Percentiles rank a stretch among this genome's conserved stretches.
Evolutionary conservation across 2,329 filamentous ascomycete genomes (phyloP).

Genomic region (Penicillium sp.): DNA sequence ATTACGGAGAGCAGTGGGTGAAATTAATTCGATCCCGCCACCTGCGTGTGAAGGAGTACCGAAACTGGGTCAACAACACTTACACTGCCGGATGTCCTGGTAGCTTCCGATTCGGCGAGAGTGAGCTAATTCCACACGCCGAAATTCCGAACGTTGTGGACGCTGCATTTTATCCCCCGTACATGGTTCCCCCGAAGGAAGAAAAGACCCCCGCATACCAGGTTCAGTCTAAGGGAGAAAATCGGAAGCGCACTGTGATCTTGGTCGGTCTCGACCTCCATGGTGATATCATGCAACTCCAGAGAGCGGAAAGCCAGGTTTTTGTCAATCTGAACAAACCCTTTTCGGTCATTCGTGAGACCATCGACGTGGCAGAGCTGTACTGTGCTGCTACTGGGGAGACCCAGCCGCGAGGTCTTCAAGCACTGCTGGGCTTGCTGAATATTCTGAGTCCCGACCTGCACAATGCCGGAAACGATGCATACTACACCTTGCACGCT

Average conservation of each 20-base stretch:
- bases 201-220: not conserved
- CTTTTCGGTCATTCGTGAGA: conserved; percentile 55
- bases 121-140: conserved; percentile 52
- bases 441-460: conserved; percentile 62
- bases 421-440: conserved; percentile 61
- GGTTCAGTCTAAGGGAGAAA: not conserved
- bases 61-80: conserved; percentile 62
- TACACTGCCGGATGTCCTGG: conserved; percentile 73
- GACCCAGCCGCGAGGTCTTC: conserved; percentile 56
- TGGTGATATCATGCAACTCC: conserved; percentile 68
- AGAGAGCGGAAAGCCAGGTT: conserved; percentile 60
- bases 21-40: conserved; percentile 67
- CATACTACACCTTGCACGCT: conserved; percentile 72
- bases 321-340: conserved; percentile 14
- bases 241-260: conserved; percentile 58
- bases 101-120: conserved; percentile 67
- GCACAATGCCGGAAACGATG: conserved; percentile 89
- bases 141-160: conserved; percentile 50
- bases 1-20: conserved; percentile 65
- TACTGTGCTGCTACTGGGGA: conserved; percentile 62
- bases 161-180: conserved; percentile 58
- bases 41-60: conserved; percentile 70
- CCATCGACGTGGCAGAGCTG: conserved; percentile 70
- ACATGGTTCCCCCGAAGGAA: conserved; percentile 8
- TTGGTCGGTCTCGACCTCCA: conserved; percentile 74